Evolutionary conservation across 164 flowering plant genomes (phyloP), one percentile per base, ranked within the genome.

Genomic region (Chimonanthus praecox): DNA sequence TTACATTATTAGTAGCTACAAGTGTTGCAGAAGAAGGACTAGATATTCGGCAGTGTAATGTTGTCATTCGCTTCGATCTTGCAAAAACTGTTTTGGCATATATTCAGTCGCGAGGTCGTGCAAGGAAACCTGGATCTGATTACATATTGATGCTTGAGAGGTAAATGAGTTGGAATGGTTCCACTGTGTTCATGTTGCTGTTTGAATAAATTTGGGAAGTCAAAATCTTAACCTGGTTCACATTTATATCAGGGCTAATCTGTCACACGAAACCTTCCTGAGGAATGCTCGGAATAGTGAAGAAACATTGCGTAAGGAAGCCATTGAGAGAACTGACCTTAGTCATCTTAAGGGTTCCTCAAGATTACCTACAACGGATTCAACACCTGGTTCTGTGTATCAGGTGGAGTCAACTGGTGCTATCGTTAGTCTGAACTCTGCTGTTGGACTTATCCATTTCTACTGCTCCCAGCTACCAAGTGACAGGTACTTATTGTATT

Each of bases 11-110:
- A 77, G 99, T 96, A 75, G 98, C 99, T 77, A 94, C 99, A 70
- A 95, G 99, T 81, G 99, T 96, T 75, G 99, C 99, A 75, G 99
- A 96, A 83, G 99, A 96, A 84, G 99, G 99, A 60, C 97, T 96
- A 78, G 99, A 96, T 80, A 96, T 96, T 70, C 87, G 99, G 73
- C 98, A 96, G 78, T 96, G 99, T 86, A 96, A 96, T 85, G 99
- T 96, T 80, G 99, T 96, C 64, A 96, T 96, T 80, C 98, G 99
- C 67, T 96, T 96, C 81, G 99, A 96, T 80, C 99, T 96, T 81
- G 99, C 99, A 75, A 96, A 96, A 83, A 96, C 99, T 74, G 98
- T 96, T 71, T 80, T 96, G 83, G 99, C 99, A 68, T 96, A 96
- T 78, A 94, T 96, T 80, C 99, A 96, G 80, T 96, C 99, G 7